These are phyloP conservation scores for Aspergillus fumigatus DNA, from an alignment of 2,329 filamentous ascomycete genomes.

Conservation along the genomic window DNA sequence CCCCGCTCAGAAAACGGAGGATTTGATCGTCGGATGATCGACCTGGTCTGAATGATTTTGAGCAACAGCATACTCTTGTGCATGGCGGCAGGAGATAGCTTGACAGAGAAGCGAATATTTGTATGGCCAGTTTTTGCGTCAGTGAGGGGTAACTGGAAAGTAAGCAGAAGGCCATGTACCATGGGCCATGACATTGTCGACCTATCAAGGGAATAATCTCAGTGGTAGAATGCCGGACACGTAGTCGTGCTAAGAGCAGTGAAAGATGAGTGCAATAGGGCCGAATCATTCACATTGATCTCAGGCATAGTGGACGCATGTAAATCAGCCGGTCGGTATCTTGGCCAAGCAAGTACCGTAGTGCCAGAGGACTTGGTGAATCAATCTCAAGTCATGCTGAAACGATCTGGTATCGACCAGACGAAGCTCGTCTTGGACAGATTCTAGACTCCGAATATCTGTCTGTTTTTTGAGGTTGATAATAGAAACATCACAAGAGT, in stretches of 20 bases:
- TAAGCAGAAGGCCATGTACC: neutral
- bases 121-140: conserved; percentile 4
- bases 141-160: conserved; percentile 4
- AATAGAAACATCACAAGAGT: neutral
- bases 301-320: too few relatives aligned
- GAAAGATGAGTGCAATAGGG: neutral
- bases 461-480: neutral
- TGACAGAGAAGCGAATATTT: neutral
- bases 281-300: neutral
- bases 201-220: neutral
- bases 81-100: conserved; percentile 3
- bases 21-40: conserved; percentile 18
- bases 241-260: neutral
- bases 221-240: neutral
- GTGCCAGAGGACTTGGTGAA: neutral
- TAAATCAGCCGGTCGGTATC: neutral
- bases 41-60: conserved; percentile 2
- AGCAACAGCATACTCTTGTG: neutral
- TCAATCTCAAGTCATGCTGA: too few relatives aligned
- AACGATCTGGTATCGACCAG: neutral
- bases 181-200: neutral
- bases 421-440: neutral
- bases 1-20: conserved; percentile 10
- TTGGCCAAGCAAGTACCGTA: neutral
- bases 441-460: neutral